phyloP scores from a whole-genome alignment of 257 asterid species.

The Petunia axillaris region DNA sequence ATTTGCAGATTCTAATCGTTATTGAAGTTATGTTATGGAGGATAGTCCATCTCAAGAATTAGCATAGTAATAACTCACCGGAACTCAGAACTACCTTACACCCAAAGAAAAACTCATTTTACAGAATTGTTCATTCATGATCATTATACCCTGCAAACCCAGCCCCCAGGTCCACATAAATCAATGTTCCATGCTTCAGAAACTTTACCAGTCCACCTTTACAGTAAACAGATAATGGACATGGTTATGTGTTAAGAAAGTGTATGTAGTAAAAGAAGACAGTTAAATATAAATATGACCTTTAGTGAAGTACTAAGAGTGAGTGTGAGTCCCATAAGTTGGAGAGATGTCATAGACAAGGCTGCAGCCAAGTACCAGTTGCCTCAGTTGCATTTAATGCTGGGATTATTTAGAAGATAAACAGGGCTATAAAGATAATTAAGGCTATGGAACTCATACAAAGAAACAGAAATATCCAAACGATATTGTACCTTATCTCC shows the following conservation, averaged over 20 bases:
- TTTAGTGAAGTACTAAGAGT: not conserved
- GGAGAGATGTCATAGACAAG: not conserved
- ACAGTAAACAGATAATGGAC: not conserved
- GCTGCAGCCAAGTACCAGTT: not conserved
- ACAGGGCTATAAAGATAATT: not conserved
- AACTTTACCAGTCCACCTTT: not conserved
- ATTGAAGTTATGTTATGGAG: too few species aligned
- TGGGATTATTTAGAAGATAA: not conserved
- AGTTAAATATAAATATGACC: not conserved
- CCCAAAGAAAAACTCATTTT: not conserved
- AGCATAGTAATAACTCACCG: too few species aligned
- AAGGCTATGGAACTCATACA: not conserved
- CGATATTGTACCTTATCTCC: constrained; percentile 8
- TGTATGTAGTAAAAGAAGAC: not conserved
- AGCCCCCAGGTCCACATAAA: not conserved
- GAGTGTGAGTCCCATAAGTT: not conserved
- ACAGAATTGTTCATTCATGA: not conserved
- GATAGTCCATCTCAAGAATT: too few species aligned
- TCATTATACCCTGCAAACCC: not conserved
- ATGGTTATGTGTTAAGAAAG: not conserved
- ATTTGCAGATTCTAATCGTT: too few species aligned
- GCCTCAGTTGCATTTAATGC: constrained; percentile 21
- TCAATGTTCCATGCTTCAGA: not conserved
- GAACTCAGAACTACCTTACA: too few species aligned
- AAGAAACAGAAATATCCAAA: not conserved